A percentile compares a stretch with the other conserved stretches of the same genome.
Evolutionary conservation across 2,329 filamentous ascomycete species (phyloP).

Genomic region (Cercospora berteroae): DNA sequence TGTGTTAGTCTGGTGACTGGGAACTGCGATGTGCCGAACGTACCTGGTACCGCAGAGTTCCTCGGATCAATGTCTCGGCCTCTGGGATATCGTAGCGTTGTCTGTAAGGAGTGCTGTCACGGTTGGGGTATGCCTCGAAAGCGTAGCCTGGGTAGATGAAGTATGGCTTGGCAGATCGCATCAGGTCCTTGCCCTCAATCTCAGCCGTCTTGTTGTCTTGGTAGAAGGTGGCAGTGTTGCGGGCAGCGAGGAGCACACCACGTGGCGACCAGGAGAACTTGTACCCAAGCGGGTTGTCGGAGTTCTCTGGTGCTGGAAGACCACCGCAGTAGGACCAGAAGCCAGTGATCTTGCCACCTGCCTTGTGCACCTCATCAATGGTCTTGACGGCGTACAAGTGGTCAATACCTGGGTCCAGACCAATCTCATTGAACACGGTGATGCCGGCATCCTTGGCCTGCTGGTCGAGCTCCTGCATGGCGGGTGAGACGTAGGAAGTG

Average conservation of each 20-base stretch:
- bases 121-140: constrained; percentile 90
- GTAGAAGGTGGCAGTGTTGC: constrained; percentile 82
- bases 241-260: constrained; percentile 81
- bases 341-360: constrained; percentile 76
- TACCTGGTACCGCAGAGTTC: constrained; percentile 70
- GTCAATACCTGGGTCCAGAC: constrained; percentile 70
- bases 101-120: constrained; percentile 82
- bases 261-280: constrained; percentile 78
- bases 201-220: constrained; percentile 71
- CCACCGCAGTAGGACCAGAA: constrained; percentile 88
- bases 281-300: constrained; percentile 88
- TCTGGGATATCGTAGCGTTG: constrained; percentile 91
- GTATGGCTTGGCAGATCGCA: constrained; percentile 86
- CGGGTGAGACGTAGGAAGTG: constrained; percentile 87
- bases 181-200: constrained; percentile 53
- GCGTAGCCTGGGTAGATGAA: constrained; percentile 84
- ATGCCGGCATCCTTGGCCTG: constrained; percentile 86
- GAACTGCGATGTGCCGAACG: neutral
- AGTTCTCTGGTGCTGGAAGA: constrained; percentile 65
- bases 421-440: constrained; percentile 97
- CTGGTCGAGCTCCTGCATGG: constrained; percentile 85
- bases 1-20: neutral
- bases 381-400: constrained; percentile 81
- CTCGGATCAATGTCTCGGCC: constrained; percentile 79
- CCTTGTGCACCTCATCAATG: constrained; percentile 82